Evolutionary conservation across 768 basidiomycete genomes (phyloP).

Genomic region (Calocybe cyanea): DNA sequence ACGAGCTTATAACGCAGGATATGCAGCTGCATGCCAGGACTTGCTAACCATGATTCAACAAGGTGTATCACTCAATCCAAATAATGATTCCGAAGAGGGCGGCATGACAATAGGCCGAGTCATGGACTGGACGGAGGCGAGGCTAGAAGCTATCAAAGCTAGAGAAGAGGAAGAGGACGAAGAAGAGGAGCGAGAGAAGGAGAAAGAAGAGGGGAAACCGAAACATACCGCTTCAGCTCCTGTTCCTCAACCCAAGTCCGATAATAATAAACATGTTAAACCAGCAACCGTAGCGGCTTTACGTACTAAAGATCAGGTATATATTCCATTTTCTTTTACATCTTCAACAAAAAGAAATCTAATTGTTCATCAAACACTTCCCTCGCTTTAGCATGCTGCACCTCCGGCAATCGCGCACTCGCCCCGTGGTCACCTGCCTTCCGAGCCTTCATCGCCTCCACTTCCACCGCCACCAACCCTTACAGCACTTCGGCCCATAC

Average conservation of each 20-base stretch:
- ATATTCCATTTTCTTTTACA: too few relatives aligned
- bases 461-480: slow-evolving; percentile 27
- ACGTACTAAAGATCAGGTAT: slow-evolving; percentile 27
- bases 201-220: slow-evolving; percentile 33
- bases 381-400: slow-evolving; percentile 16
- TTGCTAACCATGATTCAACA: slow-evolving; percentile 80
- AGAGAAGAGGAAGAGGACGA: slow-evolving; percentile 82
- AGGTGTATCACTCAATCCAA: slow-evolving; percentile 60
- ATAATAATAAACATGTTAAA: slow-evolving; percentile 11
- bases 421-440: slow-evolving; percentile 18
- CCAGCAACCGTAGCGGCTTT: slow-evolving; percentile 3
- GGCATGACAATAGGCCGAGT: slow-evolving; percentile 76
- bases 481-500: slow-evolving; percentile 19
- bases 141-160: slow-evolving; percentile 70
- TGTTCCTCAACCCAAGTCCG: slow-evolving; percentile 18
- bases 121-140: slow-evolving; percentile 83
- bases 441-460: slow-evolving; percentile 29
- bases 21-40: slow-evolving; percentile 77
- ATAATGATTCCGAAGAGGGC: slow-evolving; percentile 43
- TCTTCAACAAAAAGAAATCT: not conserved
- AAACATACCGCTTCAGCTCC: too few relatives aligned
- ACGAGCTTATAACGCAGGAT: slow-evolving; percentile 77
- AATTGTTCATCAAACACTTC: too few relatives aligned
- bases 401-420: slow-evolving; percentile 29
- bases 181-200: slow-evolving; percentile 68